Percentiles rank a stretch among this genome's conserved stretches.
These are phyloP conservation scores for Pelargonium citronellum DNA, from an alignment of 441 rosid species.

Conservation along the genomic window DNA sequence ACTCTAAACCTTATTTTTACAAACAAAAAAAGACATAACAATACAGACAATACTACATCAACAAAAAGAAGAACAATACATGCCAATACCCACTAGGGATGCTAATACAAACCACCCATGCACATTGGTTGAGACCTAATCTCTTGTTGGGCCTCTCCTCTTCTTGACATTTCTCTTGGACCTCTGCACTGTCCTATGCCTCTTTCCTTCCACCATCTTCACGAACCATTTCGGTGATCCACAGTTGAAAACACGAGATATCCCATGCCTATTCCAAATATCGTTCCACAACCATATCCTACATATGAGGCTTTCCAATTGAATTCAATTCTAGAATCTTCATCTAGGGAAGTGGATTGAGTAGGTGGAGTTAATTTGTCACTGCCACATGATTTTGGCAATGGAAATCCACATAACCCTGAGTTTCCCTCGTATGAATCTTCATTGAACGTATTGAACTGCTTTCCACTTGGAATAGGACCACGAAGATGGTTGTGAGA, in stretches of 20 bases:
- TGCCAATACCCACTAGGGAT: too few relatives aligned
- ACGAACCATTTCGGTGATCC: conserved; percentile 15
- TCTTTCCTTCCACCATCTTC: conserved; percentile 12
- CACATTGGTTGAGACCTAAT: too few relatives aligned
- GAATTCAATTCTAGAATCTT: conserved; percentile 6
- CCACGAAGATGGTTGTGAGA: not conserved
- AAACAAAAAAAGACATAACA: too few relatives aligned
- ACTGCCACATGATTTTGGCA: not conserved
- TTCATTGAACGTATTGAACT: conserved; percentile 10
- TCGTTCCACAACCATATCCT: conserved; percentile 4
- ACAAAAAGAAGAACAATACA: too few relatives aligned
- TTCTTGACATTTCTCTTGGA: too few relatives aligned
- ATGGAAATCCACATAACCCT: conserved; percentile 23
- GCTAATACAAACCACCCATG: too few relatives aligned
- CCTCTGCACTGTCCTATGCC: too few relatives aligned
- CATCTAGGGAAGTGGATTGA: not conserved
- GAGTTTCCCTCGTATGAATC: conserved; percentile 14
- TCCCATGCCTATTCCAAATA: not conserved
- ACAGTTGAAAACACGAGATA: conserved; percentile 7
- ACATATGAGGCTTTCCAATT: conserved; percentile 16
- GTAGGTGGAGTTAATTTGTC: not conserved
- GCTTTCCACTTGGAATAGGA: not conserved
- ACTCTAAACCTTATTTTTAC: too few relatives aligned
- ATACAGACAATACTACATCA: too few relatives aligned
- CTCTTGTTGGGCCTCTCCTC: too few relatives aligned